These are phyloP conservation scores for Cytidiella melzeri DNA, from an alignment of 768 basidiomycete species.

Conservation along the genomic window DNA sequence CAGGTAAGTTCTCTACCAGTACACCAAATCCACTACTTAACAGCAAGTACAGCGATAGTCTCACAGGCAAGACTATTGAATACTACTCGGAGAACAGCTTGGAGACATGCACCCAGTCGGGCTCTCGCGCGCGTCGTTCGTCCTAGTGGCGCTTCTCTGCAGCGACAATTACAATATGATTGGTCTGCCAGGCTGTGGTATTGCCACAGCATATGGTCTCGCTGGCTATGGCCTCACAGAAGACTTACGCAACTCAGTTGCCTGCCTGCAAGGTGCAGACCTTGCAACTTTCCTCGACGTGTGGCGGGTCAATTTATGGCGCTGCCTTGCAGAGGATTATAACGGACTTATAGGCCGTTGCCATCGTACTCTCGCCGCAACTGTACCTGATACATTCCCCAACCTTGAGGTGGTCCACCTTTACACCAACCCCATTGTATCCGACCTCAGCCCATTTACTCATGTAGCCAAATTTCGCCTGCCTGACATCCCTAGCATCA, in stretches of 20 bases:
- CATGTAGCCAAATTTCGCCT: not conserved
- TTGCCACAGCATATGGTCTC: conserved; percentile 1
- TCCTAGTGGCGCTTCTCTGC: conserved; percentile 75
- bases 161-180: conserved; percentile 71
- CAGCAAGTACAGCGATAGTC: not conserved
- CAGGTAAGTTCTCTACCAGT: no score
- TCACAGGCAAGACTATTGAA: not conserved
- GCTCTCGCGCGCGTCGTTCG: conserved; percentile 58
- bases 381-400: conserved; percentile 36
- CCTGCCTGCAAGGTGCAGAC: not conserved
- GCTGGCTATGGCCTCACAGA: conserved; percentile 6
- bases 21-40: not conserved
- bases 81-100: not conserved
- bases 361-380: conserved; percentile 1
- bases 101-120: conserved; percentile 22
- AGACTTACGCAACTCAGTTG: not conserved
- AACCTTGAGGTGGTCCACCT: not conserved
- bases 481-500: no score
- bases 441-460: not conserved
- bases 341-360: not conserved
- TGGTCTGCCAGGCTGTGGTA: conserved; percentile 3
- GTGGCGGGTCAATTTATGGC: conserved; percentile 1
- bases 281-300: not conserved
- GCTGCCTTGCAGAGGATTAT: not conserved
- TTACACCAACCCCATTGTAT: conserved; percentile 3